Evolutionary conservation across 163 green algal species (phyloP).

Genomic region (Volvox carteri): DNA sequence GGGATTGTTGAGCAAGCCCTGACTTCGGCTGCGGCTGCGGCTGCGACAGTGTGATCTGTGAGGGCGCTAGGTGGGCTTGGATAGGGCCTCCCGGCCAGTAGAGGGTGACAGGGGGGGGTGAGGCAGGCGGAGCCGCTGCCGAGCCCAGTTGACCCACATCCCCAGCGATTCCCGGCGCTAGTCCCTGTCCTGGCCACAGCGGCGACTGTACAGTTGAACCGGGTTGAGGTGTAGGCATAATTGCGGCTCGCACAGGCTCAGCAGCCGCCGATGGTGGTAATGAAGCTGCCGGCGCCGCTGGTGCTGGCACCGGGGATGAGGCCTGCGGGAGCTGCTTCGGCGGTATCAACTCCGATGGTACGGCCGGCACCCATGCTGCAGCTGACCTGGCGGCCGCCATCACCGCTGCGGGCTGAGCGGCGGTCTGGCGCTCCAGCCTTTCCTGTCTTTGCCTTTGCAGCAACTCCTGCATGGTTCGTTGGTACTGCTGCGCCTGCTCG

Average conservation of each 20-base stretch:
- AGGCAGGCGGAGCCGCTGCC: no score
- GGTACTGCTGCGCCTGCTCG: not conserved
- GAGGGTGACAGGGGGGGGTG: no score
- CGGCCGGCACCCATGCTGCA: not conserved
- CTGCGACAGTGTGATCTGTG: no score
- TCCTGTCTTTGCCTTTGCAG: conserved; percentile 5
- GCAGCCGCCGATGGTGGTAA: no score
- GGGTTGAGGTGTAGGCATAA: no score
- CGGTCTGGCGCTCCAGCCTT: not conserved
- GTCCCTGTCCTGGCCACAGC: not conserved
- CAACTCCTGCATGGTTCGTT: conserved; percentile 1
- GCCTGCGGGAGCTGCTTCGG: not conserved
- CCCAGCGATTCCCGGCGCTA: not conserved
- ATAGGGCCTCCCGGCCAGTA: no score
- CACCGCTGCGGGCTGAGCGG: conserved; percentile 23
- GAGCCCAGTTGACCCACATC: not conserved
- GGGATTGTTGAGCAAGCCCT: no score
- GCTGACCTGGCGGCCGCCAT: conserved; percentile 18
- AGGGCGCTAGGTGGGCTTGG: no score
- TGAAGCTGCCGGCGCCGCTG: not conserved
- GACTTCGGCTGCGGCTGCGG: no score
- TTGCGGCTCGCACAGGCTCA: no score
- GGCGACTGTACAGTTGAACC: no score
- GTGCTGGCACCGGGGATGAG: not conserved
- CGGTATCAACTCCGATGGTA: not conserved